These are phyloP conservation scores for Lentinula guzmanii DNA, from an alignment of 768 basidiomycete genomes.

Conservation along the genomic window DNA sequence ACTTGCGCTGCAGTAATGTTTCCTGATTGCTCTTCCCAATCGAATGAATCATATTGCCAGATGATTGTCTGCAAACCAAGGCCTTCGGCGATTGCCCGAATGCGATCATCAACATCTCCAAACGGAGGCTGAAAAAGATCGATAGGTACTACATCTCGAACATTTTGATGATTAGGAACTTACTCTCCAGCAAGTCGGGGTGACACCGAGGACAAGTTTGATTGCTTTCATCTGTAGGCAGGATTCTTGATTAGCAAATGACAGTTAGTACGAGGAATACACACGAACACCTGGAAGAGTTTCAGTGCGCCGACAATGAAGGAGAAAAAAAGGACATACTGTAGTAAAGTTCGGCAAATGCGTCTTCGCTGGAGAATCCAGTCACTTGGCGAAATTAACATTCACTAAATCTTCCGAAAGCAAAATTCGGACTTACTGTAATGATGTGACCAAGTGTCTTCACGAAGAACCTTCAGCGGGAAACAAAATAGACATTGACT, in stretches of 20 bases:
- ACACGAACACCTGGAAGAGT: neutral
- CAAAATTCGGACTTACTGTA: constrained; percentile 33
- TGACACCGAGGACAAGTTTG: constrained; percentile 48
- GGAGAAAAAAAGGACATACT: constrained; percentile 28
- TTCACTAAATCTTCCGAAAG: neutral
- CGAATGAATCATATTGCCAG: constrained; percentile 51
- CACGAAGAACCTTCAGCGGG: neutral
- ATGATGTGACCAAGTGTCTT: constrained; percentile 55
- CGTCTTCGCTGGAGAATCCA: constrained; percentile 51
- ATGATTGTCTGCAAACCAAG: constrained; percentile 68
- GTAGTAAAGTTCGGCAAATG: constrained; percentile 78
- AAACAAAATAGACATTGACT: neutral
- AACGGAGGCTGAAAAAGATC: constrained; percentile 42
- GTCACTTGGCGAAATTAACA: constrained; percentile 38
- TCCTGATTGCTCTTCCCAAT: constrained; percentile 40
- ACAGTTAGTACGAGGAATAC: neutral
- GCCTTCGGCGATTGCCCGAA: constrained; percentile 61
- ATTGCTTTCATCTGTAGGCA: constrained; percentile 38
- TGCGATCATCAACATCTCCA: constrained; percentile 70
- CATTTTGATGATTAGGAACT: constrained; percentile 10
- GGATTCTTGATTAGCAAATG: neutral
- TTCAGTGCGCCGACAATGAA: neutral
- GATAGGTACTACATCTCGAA: neutral
- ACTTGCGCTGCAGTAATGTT: constrained; percentile 35
- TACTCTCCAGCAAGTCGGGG: constrained; percentile 58